Percentiles rank a stretch among this genome's conserved stretches.
phyloP scores from a whole-genome alignment of 129 eudicot genomes.

The Flaveria sonorensis region DNA sequence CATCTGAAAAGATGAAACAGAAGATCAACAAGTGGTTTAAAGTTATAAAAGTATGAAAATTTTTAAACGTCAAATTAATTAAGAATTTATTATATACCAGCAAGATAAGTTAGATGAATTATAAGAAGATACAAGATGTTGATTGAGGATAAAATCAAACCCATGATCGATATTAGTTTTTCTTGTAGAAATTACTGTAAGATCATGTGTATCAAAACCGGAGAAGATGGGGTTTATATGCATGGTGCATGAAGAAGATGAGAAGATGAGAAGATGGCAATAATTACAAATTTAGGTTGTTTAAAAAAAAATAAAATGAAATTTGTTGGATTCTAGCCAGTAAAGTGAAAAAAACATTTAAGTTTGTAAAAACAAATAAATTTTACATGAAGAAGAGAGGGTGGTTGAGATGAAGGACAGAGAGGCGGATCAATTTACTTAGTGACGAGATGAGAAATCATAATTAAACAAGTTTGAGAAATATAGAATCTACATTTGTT shows the following conservation, averaged over 20 bases:
- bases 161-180: slow-evolving; percentile 17
- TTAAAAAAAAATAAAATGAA: not conserved
- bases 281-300: not conserved
- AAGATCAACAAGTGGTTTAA: not conserved
- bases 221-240: not conserved
- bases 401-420: no score
- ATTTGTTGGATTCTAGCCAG: not conserved
- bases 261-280: not conserved
- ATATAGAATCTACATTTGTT: no score
- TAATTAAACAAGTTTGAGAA: no score
- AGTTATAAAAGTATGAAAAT: not conserved
- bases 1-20: slow-evolving; percentile 22
- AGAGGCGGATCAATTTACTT: no score
- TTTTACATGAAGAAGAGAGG: no score
- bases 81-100: slow-evolving; percentile 18
- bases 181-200: not conserved
- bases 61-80: no score
- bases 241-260: not conserved
- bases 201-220: not conserved
- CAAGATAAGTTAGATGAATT: slow-evolving; percentile 12
- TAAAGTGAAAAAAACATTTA: not conserved
- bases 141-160: slow-evolving; percentile 12
- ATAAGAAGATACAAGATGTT: slow-evolving; percentile 26
- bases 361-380: not conserved
- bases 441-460: no score